Evolutionary conservation across 1,284 basidiomycete genomes (phyloP).

Genomic region (Afroboletus lepidellus): DNA sequence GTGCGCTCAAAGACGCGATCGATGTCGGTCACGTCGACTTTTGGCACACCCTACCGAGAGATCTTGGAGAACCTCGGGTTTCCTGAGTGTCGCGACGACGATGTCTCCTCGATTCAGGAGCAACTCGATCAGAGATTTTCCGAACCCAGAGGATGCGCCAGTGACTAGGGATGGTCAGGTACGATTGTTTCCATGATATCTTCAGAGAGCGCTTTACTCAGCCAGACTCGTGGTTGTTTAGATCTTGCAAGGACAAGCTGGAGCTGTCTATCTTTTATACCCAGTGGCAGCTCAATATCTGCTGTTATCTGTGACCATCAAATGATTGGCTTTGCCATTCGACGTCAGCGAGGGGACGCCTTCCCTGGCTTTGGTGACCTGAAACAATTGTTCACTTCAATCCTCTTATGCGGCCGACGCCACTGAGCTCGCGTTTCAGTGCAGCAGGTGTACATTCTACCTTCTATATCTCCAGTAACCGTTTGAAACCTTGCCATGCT

Average conservation of each 20-base stretch:
- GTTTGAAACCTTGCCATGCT: conserved; percentile 75
- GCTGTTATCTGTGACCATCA: not conserved
- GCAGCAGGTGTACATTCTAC: conserved; percentile 4
- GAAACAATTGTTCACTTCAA: not conserved
- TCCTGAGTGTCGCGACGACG: conserved; percentile 8
- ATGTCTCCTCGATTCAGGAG: conserved; percentile 3
- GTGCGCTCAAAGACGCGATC: conserved; percentile 9
- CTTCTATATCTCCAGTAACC: conserved; percentile 49
- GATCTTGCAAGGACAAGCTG: not conserved
- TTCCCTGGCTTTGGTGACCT: not conserved
- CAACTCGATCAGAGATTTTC: conserved; percentile 3
- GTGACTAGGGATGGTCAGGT: not conserved
- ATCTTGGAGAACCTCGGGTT: conserved; percentile 1
- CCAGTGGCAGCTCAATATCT: not conserved
- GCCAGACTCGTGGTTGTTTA: conserved; percentile 14
- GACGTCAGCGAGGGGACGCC: not conserved
- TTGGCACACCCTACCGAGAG: conserved; percentile 7
- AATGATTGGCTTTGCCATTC: not conserved
- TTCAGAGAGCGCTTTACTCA: conserved; percentile 3
- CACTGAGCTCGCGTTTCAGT: not conserved
- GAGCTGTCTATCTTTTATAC: not conserved
- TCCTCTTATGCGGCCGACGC: not conserved
- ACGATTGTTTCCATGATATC: not conserved
- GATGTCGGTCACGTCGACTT: conserved; percentile 12
- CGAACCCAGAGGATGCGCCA: conserved; percentile 9